phyloP scores from a whole-genome alignment of 225 moss, liverwort and hornwort genomes.

The Neckera pumila region DNA sequence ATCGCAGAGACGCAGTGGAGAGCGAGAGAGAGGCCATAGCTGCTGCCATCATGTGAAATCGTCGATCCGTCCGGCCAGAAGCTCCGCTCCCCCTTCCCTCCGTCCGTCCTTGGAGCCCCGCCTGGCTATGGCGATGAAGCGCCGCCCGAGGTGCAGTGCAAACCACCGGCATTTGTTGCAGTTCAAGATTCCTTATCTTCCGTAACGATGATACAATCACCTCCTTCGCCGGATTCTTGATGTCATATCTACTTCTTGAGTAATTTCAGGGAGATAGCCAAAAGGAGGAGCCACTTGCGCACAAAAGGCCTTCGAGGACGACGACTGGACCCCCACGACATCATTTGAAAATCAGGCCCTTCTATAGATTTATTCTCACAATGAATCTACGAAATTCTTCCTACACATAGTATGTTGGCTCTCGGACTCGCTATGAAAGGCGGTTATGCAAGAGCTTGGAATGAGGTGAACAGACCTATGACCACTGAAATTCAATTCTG shows the following conservation, averaged over 20 bases:
- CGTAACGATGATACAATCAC: not conserved
- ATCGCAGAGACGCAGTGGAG: conserved; percentile 2
- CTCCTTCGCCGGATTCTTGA: not conserved
- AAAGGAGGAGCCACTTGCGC: conserved; percentile 17
- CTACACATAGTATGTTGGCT: not conserved
- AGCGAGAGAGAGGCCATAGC: conserved; percentile 16
- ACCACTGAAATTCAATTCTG: not conserved
- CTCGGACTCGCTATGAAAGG: not conserved
- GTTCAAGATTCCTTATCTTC: not conserved
- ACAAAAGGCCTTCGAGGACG: not conserved
- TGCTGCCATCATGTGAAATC: not conserved
- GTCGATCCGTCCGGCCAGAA: not conserved
- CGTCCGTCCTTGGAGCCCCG: not conserved
- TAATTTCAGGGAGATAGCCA: not conserved
- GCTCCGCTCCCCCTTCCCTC: not conserved
- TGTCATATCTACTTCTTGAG: not conserved
- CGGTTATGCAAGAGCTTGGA: not conserved
- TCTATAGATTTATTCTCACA: not conserved
- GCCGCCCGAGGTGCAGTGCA: not conserved
- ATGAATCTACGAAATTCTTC: not conserved
- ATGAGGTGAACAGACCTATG: not conserved
- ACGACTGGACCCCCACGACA: not conserved
- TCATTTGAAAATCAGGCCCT: not conserved
- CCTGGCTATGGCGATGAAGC: conserved; percentile 2
- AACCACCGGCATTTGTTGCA: not conserved